phyloP scores from a whole-genome alignment of 129 eudicot species.

The Deinandra increscens region DNA sequence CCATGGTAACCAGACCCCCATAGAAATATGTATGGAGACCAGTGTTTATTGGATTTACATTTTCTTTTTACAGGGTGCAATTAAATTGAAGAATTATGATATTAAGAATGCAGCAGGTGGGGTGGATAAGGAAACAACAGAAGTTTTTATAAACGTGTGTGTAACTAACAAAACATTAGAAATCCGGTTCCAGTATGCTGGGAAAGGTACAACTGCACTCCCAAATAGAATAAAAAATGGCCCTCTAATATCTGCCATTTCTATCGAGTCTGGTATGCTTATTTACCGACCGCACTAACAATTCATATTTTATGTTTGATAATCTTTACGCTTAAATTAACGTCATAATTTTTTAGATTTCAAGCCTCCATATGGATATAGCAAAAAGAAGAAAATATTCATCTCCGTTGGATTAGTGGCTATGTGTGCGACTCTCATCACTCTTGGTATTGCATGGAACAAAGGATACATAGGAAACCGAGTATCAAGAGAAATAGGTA shows the following conservation, averaged over 20 bases:
- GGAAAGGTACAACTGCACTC: slow-evolving; percentile 55
- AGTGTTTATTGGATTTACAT: not conserved
- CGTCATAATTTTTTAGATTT: not conserved
- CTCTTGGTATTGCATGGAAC: slow-evolving; percentile 40
- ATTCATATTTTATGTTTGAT: not conserved
- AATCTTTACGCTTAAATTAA: too few relatives aligned
- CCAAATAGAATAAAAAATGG: slow-evolving; percentile 46
- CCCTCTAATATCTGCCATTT: slow-evolving; percentile 64
- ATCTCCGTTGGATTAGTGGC: slow-evolving; percentile 29
- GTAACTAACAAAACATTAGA: slow-evolving; percentile 41
- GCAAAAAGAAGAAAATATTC: not conserved
- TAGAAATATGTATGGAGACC: too few relatives aligned
- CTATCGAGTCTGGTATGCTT: slow-evolving; percentile 44
- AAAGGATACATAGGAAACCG: slow-evolving; percentile 32
- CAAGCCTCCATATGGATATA: not conserved
- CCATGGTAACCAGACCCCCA: too few relatives aligned
- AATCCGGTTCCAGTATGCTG: slow-evolving; percentile 46
- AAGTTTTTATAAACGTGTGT: not conserved
- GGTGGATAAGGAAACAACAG: slow-evolving; percentile 32
- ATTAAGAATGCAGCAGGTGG: slow-evolving; percentile 47
- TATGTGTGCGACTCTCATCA: slow-evolving; percentile 20
- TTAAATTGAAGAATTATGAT: slow-evolving; percentile 39
- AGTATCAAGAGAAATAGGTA: slow-evolving; percentile 50
- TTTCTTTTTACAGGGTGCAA: slow-evolving; percentile 41
- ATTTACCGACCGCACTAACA: not conserved